Base-by-base conservation (phyloP, 352 stramenopile genomes). In the Saprolegnia diclina region DNA sequence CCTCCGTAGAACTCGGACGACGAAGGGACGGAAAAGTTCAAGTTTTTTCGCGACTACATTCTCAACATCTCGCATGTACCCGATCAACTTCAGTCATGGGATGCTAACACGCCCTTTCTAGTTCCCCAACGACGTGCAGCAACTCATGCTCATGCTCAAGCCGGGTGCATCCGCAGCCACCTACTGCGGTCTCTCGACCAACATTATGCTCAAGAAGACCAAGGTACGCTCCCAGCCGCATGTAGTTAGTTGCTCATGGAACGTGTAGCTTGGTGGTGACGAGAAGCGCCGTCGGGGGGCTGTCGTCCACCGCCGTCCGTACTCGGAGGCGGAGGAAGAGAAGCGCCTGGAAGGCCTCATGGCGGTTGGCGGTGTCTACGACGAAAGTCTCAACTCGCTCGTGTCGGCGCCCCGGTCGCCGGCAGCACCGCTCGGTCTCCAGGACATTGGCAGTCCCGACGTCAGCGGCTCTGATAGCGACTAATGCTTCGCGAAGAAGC, bases 201-300 rank as follows among this genome's bases (percentile, higher is more conserved):
- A 85, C 42, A 87, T 94, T 45, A 80, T 90, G 67, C 77, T 94
- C 26, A 87, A 79, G 64, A 94, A 94, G 74, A 92, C 84, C 50
- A 91, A 91, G 76, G 80, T 82, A 74, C 18, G 67, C 46, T 13
- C 1, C 21, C 22, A 35, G 10, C 0, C 24, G 32, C 48, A 52
- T 69, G 48, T 68, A 42, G 46, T 26, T 59, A 21, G 6, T 19
- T 19, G 40, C 54, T 72, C 55, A 56, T 42, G 14, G 35, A 3
- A 59, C n/a, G 14, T 22, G 53, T 24, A 88, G 80, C 72, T 87
- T 67, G 78, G 72, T 65, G 77, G 82, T 45, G 86, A 94, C 54
- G 84, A 92, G 64, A 92, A 94, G 68, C 84, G 86, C 21, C 86
- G 81, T 9, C 83, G 80, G 52, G 86, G 86, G 26, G 84, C 84